Evolutionary conservation across 192 early-diverging fungal genomes (phyloP), one percentile per base, ranked within the genome.

Genomic region (Entrophospora sp.): DNA sequence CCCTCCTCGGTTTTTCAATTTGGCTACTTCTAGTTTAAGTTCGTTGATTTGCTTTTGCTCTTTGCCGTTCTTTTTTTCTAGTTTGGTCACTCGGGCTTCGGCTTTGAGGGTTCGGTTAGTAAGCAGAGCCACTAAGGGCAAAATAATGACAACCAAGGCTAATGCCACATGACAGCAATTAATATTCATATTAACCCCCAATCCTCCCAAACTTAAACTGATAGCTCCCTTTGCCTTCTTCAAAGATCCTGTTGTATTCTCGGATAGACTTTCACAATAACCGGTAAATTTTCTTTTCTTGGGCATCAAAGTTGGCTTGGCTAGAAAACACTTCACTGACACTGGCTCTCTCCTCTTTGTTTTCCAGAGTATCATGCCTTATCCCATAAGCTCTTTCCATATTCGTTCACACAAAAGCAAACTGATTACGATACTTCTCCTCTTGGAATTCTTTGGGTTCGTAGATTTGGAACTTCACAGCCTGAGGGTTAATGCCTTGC

Each of bases 61-160:
- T 24, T 52, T n/a, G 6, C 49, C 49, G 3, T 52, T 52, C 49
- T 52, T 52, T 52, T 52, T n/a, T 52, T 52, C 49, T 52, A 52
- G 9, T 22, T 52, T 24, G 13, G 14, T 3, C 3, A 31, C 27
- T 24, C 48, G 10, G 1, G 9, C 48, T 28, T 51, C 20, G 2
- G n/a, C 1, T 8, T 42, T 42, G 10, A 42, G n/a, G n/a, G 40
- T 16, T 9, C n/a, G n/a, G 8, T 42, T 42, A 42, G n/a, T 16
- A 42, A 42, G n/a, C 4, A 42, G 2, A 8, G 10, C 40, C n/a
- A 42, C 10, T 8, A 6, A 1, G 10, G 10, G 13, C 2, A 42
- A 1, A 42, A 6, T 42, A 12, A 3, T n/a, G 3, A 42, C 2
- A 8, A 2, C 10, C 1, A 12, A 3, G n/a, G n/a, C 10, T 42